Percentiles rank a stretch among this genome's conserved stretches.
Evolutionary conservation across 148 eudicot genomes (phyloP).

Genomic region (Cornus controversa): DNA sequence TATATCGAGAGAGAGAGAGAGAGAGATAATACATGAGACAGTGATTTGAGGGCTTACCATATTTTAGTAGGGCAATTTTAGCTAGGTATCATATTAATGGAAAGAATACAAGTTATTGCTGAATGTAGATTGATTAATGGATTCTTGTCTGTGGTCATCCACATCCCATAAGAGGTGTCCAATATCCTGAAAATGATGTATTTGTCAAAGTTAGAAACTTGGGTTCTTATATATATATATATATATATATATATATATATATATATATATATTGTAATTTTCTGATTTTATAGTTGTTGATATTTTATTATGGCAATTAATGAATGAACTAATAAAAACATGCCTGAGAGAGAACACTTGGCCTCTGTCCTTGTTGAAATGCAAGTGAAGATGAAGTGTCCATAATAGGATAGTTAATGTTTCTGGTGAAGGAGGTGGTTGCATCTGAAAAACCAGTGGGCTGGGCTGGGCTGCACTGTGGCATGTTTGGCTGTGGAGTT

Average conservation of each 20-base stretch:
- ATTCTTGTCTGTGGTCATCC: constrained; percentile 38
- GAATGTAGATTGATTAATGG: constrained; percentile 25
- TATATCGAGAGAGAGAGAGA: no score
- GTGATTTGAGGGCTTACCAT: constrained; percentile 23
- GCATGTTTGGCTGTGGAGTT: constrained; percentile 21
- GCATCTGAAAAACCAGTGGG: neutral
- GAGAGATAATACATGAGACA: constrained; percentile 13
- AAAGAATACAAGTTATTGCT: constrained; percentile 32
- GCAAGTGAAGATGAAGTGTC: constrained; percentile 15
- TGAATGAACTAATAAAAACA: neutral
- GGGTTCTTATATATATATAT: neutral
- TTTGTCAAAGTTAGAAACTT: neutral
- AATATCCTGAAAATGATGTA: constrained; percentile 29
- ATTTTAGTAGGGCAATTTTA: constrained; percentile 23
- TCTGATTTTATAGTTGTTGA: neutral
- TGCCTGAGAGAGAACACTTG: constrained; percentile 25
- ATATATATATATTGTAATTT: no score
- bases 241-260: no score
- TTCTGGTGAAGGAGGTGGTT: constrained; percentile 14
- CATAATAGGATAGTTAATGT: constrained; percentile 25
- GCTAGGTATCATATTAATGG: constrained; percentile 16
- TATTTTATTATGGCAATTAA: no score
- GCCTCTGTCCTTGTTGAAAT: constrained; percentile 28
- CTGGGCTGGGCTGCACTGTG: constrained; percentile 24
- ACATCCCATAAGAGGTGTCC: constrained; percentile 34